Evolutionary conservation across 2,329 filamentous ascomycete genomes (phyloP), one percentile per base, ranked within the genome.

Genomic region (Metarhizium brunneum): DNA sequence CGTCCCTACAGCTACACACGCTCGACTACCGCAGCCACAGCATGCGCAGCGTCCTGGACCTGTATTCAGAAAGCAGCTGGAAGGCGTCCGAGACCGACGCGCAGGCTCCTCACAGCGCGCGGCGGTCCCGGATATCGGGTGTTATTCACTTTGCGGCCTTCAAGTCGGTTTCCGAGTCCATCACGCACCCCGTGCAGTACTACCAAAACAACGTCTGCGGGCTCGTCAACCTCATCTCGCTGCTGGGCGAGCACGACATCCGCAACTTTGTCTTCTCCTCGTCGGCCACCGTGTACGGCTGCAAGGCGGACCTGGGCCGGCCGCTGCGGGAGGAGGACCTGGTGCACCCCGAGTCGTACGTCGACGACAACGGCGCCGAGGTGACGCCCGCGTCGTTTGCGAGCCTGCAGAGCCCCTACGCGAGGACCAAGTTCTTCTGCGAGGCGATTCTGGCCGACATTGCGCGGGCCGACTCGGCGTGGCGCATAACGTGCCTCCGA

Each of bases 101-200:
- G 6, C n/a, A 45, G 16, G 6, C n/a, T 18, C 16, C 42, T 25
- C 16, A 6, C 2, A 8, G 61, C 45, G 54, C 54, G 0, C 63
- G 64, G 43, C 60, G 57, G 53, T 83, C 80, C 2, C 74, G 71
- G 35, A 84, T 86, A 58, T 18, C 52, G 0, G 83, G 82, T 1
- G 82, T 87, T n/a, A 85, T 87, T 56, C 84, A 87, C 63, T 87
- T 87, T 60, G 84, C 84, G 14, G 84, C 84, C 1, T 81, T 81
- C 72, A 87, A 87, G 65, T 82, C 83, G 2, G 83, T 86, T 0
- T 77, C 78, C 30, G 83, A 87, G 61, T 85, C 81, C 47, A 85
- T 86, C 30, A 20, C 70, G 30, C 71, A 75, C 56, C 84, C 84
- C 0, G 68, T 87, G 55, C 78, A 78, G 57, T 87, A 87, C 68